These are phyloP conservation scores for Symbiotaphrina buchneri DNA, from an alignment of 495 filamentous ascomycete genomes.

Conservation along the genomic window DNA sequence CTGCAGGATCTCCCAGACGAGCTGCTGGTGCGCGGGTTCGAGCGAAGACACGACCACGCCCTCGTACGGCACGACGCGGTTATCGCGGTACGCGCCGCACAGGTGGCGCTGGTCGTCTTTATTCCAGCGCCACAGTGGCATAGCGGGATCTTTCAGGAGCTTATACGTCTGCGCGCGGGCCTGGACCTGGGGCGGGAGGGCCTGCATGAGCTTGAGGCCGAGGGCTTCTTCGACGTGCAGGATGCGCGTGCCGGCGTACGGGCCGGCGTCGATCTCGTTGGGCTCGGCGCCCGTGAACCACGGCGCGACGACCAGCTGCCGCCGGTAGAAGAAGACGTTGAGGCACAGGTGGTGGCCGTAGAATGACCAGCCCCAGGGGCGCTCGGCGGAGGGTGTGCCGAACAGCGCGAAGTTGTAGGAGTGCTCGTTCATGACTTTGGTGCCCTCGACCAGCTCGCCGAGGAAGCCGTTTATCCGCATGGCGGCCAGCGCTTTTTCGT, in stretches of 20 bases:
- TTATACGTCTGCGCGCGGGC: constrained; percentile 29
- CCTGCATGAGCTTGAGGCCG: constrained; percentile 45
- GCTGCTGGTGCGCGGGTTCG: constrained; percentile 18
- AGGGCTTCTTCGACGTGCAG: constrained; percentile 39
- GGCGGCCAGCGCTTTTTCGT: constrained; percentile 40
- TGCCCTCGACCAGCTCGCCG: constrained; percentile 37
- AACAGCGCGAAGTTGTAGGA: constrained; percentile 57
- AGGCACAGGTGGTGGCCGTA: constrained; percentile 62
- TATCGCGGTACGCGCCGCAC: constrained; percentile 55
- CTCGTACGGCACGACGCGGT: constrained; percentile 53
- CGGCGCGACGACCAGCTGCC: constrained; percentile 39
- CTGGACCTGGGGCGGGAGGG: constrained; percentile 23
- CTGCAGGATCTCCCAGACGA: constrained; percentile 29
- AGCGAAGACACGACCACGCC: constrained; percentile 29
- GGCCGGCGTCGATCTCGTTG: constrained; percentile 44
- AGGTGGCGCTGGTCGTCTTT: constrained; percentile 50
- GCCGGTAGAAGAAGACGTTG: constrained; percentile 34
- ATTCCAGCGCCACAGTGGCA: constrained; percentile 52
- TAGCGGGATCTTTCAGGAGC: constrained; percentile 29
- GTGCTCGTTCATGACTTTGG: constrained; percentile 43
- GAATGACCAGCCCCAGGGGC: constrained; percentile 50
- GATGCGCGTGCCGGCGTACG: constrained; percentile 33
- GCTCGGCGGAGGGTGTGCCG: constrained; percentile 20
- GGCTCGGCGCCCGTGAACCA: constrained; percentile 64
- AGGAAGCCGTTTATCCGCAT: constrained; percentile 67